Base-by-base conservation (phyloP, 331 rosid genomes). In the Pyrus hybrid region DNA sequence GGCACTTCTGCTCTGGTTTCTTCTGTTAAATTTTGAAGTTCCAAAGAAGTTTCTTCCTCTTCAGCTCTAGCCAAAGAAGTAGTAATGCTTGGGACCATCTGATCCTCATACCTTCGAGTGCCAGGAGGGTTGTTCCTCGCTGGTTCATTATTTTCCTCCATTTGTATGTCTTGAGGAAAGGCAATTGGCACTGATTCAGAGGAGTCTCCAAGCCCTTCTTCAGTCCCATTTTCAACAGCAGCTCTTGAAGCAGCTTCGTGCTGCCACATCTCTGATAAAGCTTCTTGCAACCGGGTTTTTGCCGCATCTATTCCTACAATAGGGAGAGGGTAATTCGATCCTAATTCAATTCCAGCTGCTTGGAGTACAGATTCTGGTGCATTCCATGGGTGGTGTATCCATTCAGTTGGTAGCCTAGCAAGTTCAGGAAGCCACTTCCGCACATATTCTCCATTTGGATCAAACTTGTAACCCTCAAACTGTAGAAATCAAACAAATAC, bases 331-430 rank as follows among this genome's bases (percentile, higher is more conserved):
- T 93, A 93, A 84, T 93, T 93, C 43, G 93, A 86, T 35, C 98
- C 98, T 11, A 91, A 88, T 79, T 93, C 98, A 64, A 93, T 84
- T 76, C 98, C 98, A 81, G 98, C 95, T 13, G 98, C 96, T 78
- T 89, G 96, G 53, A 93, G 98, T 57, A 93, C 87, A 18, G 87
- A 47, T 63, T 87, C 96, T 51, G 98, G 95, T 64, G 98, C 98
- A 81, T 93, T 89, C 98, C 98, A 93, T 35, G 98, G 98, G 71
- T 93, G 95, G 80, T 93, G 98, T 73, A 93, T 93, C 98, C 98
- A 93, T 79, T 93, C 98, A 17, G 98, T 93, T 43, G 98, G 98
- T 63, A 93, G 69, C 80, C 98, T 87, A 29, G 96, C 80, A 57
- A 93, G 95, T 77, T 93, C 98, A 28, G 98, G 98, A 81, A 93